Evolutionary conservation across 2,329 filamentous ascomycete species (phyloP), one percentile per base, ranked within the genome.

Genomic region (Fusarium succisae): DNA sequence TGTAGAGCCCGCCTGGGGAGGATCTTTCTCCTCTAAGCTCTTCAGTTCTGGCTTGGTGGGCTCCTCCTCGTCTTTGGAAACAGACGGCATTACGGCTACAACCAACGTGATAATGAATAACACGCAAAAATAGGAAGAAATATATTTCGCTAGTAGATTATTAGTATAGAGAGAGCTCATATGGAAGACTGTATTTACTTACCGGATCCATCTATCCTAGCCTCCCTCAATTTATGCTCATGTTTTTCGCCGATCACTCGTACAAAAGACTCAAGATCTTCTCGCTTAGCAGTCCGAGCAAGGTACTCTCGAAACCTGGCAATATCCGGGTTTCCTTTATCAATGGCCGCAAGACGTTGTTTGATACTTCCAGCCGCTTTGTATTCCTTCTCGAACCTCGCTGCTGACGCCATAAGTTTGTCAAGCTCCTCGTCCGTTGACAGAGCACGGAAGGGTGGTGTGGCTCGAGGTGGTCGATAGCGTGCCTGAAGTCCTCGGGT

Each of bases 21-120:
- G 13, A 17, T n/a, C 41, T n/a, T 30, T 55, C n/a, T 50, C 55
- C 30, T 18, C 26, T 37, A 35, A 17, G 22, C 41, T 48, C n/a
- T 22, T 18, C 8, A 30, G 18, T 48, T 58, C 43, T 17, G 41
- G 24, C 30, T 26, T 18, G 6, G n/a, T 9, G 55, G 30, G 4
- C 18, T 22, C n/a, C 14, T 57, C 17, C 17, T 48, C 30, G 35
- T 41, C 51, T 39, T 55, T 10, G 24, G 35, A 39, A 55, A 4
- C 2, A 22, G 6, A 10, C 3, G 14, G 4, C 10, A 14, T 15
- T n/a, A 5, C 4, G 20, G 5, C 3, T 8, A 1, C 9, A 13
- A 30, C 3, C 51, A n/a, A 10, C 20, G 6, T 3, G 26, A 55
- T 8, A 13, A 41, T n/a, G 1, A 14, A 9, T 5, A 30, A 13